Percentiles rank a stretch among this genome's conserved stretches.
phyloP scores from a whole-genome alignment of 2,329 filamentous ascomycete genomes.

The Fonsecaea erecta region DNA sequence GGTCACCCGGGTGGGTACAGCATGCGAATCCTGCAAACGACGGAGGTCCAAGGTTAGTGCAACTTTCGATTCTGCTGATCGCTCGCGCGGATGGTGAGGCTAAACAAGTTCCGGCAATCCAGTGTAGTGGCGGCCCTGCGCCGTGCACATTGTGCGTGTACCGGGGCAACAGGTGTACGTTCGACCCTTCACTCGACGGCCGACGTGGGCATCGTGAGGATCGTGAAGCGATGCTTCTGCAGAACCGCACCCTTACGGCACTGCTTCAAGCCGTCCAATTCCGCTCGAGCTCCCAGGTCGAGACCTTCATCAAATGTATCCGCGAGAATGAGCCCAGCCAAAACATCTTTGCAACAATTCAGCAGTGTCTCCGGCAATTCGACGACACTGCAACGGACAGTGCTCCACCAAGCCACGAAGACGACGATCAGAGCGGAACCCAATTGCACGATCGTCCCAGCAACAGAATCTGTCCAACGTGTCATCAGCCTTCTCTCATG shows the following conservation, averaged over 20 bases:
- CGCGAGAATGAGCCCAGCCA: background rate
- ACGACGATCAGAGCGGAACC: background rate
- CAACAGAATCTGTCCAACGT: background rate
- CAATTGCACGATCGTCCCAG: background rate
- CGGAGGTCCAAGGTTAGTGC: constrained; percentile 34
- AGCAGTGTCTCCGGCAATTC: background rate
- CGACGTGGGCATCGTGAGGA: background rate
- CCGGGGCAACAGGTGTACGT: background rate
- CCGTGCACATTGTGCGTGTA: background rate
- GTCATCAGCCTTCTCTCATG: background rate
- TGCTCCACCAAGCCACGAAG: background rate
- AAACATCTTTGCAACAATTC: constrained; percentile 1
- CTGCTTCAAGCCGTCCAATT: background rate
- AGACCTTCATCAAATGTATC: background rate
- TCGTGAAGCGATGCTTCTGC: background rate
- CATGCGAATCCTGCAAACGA: constrained; percentile 32
- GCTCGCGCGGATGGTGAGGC: background rate
- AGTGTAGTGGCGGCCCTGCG: constrained; percentile 1
- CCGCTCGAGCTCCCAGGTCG: background rate
- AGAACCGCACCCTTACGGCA: background rate
- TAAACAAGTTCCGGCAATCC: background rate
- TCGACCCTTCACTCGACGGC: constrained; percentile 9
- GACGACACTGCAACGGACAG: background rate
- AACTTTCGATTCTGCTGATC: background rate
- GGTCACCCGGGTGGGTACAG: background rate